These are phyloP conservation scores for Geranomyces variabilis DNA, from an alignment of 192 early-diverging fungal species.

Conservation along the genomic window DNA sequence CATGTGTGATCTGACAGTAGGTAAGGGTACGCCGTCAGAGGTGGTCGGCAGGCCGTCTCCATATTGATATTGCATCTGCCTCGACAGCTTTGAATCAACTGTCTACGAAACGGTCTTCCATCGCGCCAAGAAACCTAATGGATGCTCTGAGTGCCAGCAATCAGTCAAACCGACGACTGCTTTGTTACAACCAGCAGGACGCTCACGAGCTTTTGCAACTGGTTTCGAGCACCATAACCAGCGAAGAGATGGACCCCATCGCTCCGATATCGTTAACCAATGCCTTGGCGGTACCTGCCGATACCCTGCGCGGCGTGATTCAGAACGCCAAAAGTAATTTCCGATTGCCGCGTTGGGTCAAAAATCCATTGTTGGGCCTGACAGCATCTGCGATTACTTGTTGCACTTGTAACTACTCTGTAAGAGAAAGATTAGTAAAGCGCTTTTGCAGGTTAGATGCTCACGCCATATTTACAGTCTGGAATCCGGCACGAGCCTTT, in stretches of 20 bases:
- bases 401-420: slow-evolving; percentile 75
- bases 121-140: slow-evolving; percentile 38
- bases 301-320: slow-evolving; percentile 14
- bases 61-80: no score
- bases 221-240: slow-evolving; percentile 70
- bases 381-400: slow-evolving; percentile 77
- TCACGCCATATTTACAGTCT: slow-evolving; percentile 37
- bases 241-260: slow-evolving; percentile 53
- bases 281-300: not conserved
- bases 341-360: not conserved
- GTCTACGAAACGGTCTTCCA: not conserved
- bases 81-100: slow-evolving; percentile 32
- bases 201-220: slow-evolving; percentile 32
- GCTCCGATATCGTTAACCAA: not conserved
- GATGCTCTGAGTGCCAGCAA: slow-evolving; percentile 39
- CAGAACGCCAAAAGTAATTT: not conserved
- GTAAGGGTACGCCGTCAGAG: not conserved
- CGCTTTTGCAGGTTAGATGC: not conserved
- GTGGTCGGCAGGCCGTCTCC: no score
- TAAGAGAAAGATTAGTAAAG: slow-evolving; percentile 11
- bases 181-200: slow-evolving; percentile 52
- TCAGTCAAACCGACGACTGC: slow-evolving; percentile 33
- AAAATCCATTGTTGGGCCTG: slow-evolving; percentile 78
- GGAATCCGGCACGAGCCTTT: slow-evolving; percentile 80
- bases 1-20: slow-evolving; percentile 8